A percentile compares a stretch with the other conserved stretches of the same genome.
phyloP scores from a whole-genome alignment of 306 rosid genomes.

The Neltuma alba region DNA sequence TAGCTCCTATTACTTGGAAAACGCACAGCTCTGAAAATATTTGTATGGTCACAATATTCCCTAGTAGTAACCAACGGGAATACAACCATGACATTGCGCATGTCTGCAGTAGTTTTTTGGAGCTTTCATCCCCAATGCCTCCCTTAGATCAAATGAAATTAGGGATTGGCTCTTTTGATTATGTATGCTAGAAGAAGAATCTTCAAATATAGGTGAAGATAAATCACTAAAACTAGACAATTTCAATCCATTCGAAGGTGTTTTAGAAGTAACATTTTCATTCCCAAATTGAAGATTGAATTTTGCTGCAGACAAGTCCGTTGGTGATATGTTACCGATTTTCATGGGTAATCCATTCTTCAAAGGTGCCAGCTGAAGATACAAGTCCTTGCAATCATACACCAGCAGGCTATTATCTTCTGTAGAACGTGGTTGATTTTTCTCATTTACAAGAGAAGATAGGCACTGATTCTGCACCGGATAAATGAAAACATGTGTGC shows the following conservation, averaged over 20 bases:
- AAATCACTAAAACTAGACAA: constrained; percentile 40
- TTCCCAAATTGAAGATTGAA: constrained; percentile 41
- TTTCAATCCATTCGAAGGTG: constrained; percentile 66
- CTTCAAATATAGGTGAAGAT: constrained; percentile 54
- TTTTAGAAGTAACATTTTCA: constrained; percentile 56
- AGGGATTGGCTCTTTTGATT: constrained; percentile 41
- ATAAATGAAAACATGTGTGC: constrained; percentile 57
- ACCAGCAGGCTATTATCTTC: constrained; percentile 38
- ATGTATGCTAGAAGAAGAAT: constrained; percentile 38
- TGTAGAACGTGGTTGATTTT: constrained; percentile 37
- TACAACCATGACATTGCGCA: constrained; percentile 56
- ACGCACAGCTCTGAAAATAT: constrained; percentile 60
- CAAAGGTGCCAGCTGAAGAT: constrained; percentile 58
- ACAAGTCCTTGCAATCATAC: constrained; percentile 66
- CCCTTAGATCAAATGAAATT: constrained; percentile 54
- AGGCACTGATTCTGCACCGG: constrained; percentile 42
- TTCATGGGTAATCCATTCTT: constrained; percentile 40
- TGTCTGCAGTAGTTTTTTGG: constrained; percentile 57
- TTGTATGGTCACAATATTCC: constrained; percentile 71
- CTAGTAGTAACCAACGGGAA: constrained; percentile 65
- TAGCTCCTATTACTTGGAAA: constrained; percentile 64
- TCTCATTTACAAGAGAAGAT: constrained; percentile 39
- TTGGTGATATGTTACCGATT: constrained; percentile 34
- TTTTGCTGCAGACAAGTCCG: constrained; percentile 41
- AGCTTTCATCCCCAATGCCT: constrained; percentile 57